Base-by-base conservation (phyloP, 192 early-diverging fungal genomes). In the Coemansia erecta region DNA sequence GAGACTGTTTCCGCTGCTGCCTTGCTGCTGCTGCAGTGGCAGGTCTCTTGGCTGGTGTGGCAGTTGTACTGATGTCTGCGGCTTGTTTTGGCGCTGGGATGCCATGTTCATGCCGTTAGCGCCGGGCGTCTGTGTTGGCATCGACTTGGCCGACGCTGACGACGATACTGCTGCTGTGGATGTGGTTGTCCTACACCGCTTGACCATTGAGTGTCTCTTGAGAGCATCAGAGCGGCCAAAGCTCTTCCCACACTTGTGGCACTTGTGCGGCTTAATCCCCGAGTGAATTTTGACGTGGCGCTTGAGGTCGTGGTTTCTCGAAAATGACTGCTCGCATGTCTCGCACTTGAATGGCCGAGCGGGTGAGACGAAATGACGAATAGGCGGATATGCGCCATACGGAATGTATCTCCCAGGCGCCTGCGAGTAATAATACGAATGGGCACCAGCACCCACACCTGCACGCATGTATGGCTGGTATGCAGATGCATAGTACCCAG, bases 221-320 rank as follows among this genome's bases (percentile, higher is more conserved):
- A 90, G 76, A 4, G 87, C 88, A 74, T 90, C 88, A 41, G 86
- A 85, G 54, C 88, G 73, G 40, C 84, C 83, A 80, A 92, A 92
- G 31, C 78, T 83, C 59, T 89, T 88, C 17, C 86, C 87, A 63
- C 90, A 92, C 15, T 81, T 81, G 8, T 78, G 71, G 51, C 90
- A 92, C 51, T 80, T 84, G 67, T 86, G 86, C n/a, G 90, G 90
- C 67, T 92, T 92, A 45, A 84, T 72, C 11, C 89, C 85, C 57
- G 84, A 84, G 58, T 92, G 90, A 4, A 89, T 88, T 54, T 87
- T 85, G 69, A 85, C 82, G 58, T 92, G 90, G 4, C 89, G 75
- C 56, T 89, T 88, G 10, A 88, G 67, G 63, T 91, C 89, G 54
- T 89, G 87, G 62, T 89, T 85, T 46, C 89, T 82, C 28, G 83